Base-by-base conservation (phyloP, 306 rosid genomes). In the Rubus idaeus region DNA sequence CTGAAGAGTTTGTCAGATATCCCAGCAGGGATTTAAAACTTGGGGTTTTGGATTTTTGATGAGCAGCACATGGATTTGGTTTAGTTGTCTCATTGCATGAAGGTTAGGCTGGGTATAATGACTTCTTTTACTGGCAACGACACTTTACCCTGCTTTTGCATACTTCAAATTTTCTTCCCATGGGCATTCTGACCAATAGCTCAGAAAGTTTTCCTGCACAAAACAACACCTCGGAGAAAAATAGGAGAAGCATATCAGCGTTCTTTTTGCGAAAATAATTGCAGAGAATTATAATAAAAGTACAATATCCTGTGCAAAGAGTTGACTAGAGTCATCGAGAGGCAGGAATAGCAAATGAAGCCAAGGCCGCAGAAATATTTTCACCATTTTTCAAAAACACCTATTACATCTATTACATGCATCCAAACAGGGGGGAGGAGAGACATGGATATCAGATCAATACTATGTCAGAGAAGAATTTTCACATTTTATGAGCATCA, bases 101-200 rank as follows among this genome's bases (percentile, higher is more conserved):
- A 58, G 0, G 60, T 80, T 74, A 78, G 55, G 51, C 69, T 20
- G 73, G 5, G 76, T 10, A 26, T 12, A 55, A 21, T 10, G 47
- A 70, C 62, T 10, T 23, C 41, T 30, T 21, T 49, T 70, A 21
- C 7, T 26, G 20, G 40, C 30, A 6, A 0, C 3, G 12, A 55
- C 12, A n/a, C 61, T 20, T n/a, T 21, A 49, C 57, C 46, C 4
- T 58, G 87, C 87, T 87, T 88, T 85, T 23, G 95, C 97, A 82
- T 85, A 87, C 85, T 85, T 90, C 75, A 94, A 85, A 81, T 94
- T 93, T 47, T 94, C 97, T 73, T 89, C 93, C 98, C 93, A 92
- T 18, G 97, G 98, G 73, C 98, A 92, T 74, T 89, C 91, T 4
- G 97, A 89, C 96, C 93, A 88, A 83, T 83, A 94, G 74, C 90